Conservation (phyloP, 768 basidiomycete species). For the Boletales sp. region DNA sequence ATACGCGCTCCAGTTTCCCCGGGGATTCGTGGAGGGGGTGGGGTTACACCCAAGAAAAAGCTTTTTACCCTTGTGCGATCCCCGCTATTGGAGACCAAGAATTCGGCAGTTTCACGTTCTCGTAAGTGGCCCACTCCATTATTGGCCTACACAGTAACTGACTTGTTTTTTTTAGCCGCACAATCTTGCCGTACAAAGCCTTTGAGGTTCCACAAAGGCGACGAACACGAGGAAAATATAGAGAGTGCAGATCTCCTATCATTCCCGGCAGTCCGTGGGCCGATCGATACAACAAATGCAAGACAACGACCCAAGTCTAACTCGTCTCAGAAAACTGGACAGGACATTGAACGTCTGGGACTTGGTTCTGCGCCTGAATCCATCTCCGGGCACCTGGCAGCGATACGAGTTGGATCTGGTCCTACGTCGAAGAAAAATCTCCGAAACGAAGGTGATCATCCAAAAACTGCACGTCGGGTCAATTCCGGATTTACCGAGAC, state of each 20-base stretch:
- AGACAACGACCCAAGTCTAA: constrained; percentile 15
- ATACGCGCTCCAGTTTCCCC: constrained; percentile 10
- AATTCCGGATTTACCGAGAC: constrained; percentile 16
- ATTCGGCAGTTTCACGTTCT: constrained; percentile 13
- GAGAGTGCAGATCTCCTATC: not conserved
- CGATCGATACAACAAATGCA: not conserved
- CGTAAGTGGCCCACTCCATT: constrained; percentile 15
- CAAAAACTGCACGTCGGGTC: constrained; percentile 11
- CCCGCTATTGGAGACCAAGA: constrained; percentile 25
- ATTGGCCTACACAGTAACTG: not conserved
- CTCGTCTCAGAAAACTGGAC: constrained; percentile 6
- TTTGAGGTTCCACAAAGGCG: constrained; percentile 8
- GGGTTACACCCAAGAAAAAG: constrained; percentile 25
- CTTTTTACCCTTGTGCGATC: constrained; percentile 13
- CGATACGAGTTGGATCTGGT: constrained; percentile 18
- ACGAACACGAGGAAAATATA: constrained; percentile 5
- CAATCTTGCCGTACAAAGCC: constrained; percentile 12
- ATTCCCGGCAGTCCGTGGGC: constrained; percentile 6
- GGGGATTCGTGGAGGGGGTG: constrained; percentile 19
- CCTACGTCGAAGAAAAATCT: not conserved
- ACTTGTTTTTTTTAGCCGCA: constrained; percentile 7
- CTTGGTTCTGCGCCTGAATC: constrained; percentile 23
- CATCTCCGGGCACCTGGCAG: constrained; percentile 26
- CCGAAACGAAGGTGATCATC: constrained; percentile 1
- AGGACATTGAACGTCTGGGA: constrained; percentile 8